These are phyloP conservation scores for Ananas comosus DNA, from an alignment of 176 grass and related monocot genomes.

Conservation along the genomic window DNA sequence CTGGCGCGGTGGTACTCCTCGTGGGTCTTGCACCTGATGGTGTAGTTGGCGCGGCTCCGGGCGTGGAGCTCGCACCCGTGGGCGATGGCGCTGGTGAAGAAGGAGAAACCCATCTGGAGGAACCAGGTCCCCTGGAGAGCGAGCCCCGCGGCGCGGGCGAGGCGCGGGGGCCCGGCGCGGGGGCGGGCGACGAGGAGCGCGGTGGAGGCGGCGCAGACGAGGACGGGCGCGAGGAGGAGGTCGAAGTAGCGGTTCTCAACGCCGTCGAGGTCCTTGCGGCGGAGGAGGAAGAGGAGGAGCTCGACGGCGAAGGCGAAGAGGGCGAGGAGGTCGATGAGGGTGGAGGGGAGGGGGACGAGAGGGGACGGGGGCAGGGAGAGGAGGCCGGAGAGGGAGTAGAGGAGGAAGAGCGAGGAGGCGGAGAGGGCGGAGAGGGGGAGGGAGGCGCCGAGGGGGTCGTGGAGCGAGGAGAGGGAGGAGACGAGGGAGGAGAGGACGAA, in stretches of 20 bases:
- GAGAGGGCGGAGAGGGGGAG: constrained; percentile 60
- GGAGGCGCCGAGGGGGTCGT: constrained; percentile 39
- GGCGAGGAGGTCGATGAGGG: constrained; percentile 74
- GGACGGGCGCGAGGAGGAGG: constrained; percentile 71
- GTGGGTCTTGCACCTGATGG: constrained; percentile 80
- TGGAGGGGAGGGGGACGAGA: constrained; percentile 28
- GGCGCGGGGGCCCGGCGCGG: constrained; percentile 19
- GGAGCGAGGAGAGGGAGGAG: not conserved
- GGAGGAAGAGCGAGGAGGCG: constrained; percentile 62
- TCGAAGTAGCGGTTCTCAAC: constrained; percentile 96
- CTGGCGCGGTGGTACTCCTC: constrained; percentile 93
- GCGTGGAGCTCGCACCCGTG: constrained; percentile 55
- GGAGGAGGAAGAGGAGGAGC: constrained; percentile 68
- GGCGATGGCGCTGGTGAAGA: constrained; percentile 70
- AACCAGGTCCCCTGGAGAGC: constrained; percentile 94
- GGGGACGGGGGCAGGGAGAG: constrained; percentile 18
- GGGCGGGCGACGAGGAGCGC: constrained; percentile 47
- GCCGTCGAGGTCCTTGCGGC: constrained; percentile 46
- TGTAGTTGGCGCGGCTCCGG: constrained; percentile 50
- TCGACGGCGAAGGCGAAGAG: constrained; percentile 58
- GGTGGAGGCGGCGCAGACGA: constrained; percentile 60
- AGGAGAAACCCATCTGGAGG: constrained; percentile 93
- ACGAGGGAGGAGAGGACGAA: constrained; percentile 33
- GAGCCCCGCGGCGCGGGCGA: constrained; percentile 60
- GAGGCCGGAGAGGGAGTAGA: constrained; percentile 54